These are phyloP conservation scores for Kernera saxatilis DNA, from an alignment of 345 rosid species.

Conservation along the genomic window DNA sequence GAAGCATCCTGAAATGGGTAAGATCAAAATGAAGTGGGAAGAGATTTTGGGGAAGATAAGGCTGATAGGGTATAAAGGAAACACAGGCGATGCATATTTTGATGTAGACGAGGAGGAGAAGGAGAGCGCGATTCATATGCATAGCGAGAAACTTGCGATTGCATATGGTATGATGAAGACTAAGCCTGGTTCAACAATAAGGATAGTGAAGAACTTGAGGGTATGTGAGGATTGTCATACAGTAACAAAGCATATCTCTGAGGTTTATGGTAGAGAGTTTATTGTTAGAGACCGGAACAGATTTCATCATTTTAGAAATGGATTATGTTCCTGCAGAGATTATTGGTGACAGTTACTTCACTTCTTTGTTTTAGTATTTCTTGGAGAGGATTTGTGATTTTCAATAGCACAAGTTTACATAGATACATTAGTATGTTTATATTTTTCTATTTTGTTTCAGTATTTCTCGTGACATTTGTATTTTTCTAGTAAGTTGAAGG, in stretches of 20 bases:
- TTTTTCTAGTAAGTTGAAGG: neutral
- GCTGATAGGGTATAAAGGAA: conserved; percentile 49
- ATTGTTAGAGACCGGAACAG: conserved; percentile 70
- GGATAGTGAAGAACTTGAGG: conserved; percentile 73
- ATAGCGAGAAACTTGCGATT: conserved; percentile 75
- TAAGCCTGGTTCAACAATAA: conserved; percentile 27
- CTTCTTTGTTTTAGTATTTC: neutral
- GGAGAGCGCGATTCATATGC: conserved; percentile 47
- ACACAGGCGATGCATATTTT: conserved; percentile 46
- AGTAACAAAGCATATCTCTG: conserved; percentile 58
- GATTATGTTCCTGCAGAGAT: conserved; percentile 68
- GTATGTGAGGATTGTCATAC: conserved; percentile 73
- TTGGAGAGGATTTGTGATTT: neutral
- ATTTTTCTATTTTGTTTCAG: no score
- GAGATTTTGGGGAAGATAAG: conserved; percentile 54
- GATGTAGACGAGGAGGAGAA: conserved; percentile 82
- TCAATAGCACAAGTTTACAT: neutral
- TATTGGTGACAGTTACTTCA: conserved; percentile 43
- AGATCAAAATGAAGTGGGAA: conserved; percentile 56
- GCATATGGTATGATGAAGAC: conserved; percentile 61
- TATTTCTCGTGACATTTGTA: no score
- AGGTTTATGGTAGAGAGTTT: conserved; percentile 53
- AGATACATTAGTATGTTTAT: neutral
- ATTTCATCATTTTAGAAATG: conserved; percentile 70
- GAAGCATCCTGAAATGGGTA: conserved; percentile 50